Base-by-base conservation (phyloP, 1,284 basidiomycete genomes). In the Trichosporon faecale region DNA sequence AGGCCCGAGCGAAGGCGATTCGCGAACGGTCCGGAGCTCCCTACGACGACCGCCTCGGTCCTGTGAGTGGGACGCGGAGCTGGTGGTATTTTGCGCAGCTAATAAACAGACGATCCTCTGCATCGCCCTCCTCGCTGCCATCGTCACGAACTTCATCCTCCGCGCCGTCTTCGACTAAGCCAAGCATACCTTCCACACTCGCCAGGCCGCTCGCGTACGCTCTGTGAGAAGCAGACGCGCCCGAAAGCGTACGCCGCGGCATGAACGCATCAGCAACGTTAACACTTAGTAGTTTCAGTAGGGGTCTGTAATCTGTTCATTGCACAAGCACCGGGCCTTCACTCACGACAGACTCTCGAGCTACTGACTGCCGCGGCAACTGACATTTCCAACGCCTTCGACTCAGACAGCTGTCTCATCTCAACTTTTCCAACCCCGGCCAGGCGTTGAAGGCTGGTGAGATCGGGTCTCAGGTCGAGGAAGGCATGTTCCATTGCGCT, bases 1-100 rank as follows among this genome's bases (percentile, higher is more conserved):
- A 98, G 83, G 95, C 95, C 93, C 90, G 96, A 76, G 97, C 96
- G 16, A 88, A 89, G 33, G 94, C 95, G 25, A 99, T 99, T 80
- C 89, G 95, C 66, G 88, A 90, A 70, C 91, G 95, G 63, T 94
- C 95, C 14, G 89, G 92, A 67, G 96, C 95, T 25, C 95, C 96
- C 1, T 99, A 99, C 84, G 97, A 99, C 79, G 96, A 99, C 85
- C 89, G 97, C 69, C 84, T 98, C 68, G 95, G 95, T 70, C 90
- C 90, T 66, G 90, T 91, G 72, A 83, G 89, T 86, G n/a, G n/a
- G 14, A 46, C 2, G 29, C 25, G 25, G 21, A 25, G 49, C n/a
- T 25, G 8, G 8, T 21, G 3, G 16, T 18, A 8, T 2, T 6
- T n/a, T 7, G 16, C 29, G 12, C 11, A 46, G 57, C 49, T 68